These are phyloP conservation scores for Aurantiochytrium sp. DNA, from an alignment of 108 stramenopile species.

Conservation along the genomic window DNA sequence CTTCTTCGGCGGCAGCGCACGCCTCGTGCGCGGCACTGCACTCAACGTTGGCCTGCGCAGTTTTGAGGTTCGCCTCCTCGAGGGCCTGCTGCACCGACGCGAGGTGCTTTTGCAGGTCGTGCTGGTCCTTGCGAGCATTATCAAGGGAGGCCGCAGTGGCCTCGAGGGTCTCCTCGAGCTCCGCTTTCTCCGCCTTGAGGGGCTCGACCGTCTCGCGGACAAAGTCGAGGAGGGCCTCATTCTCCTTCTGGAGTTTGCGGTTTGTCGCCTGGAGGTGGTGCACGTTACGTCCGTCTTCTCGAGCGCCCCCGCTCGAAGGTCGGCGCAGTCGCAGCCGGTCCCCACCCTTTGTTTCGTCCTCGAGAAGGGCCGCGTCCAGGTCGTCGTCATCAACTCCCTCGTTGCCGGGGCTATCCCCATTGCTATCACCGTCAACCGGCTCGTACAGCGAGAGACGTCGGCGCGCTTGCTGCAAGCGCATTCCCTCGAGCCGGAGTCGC, in stretches of 20 bases:
- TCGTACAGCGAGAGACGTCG: background rate
- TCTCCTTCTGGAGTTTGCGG: background rate
- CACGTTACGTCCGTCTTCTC: background rate
- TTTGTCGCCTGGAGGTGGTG: background rate
- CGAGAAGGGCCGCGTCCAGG: background rate
- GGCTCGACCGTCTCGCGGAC: constrained; percentile 10
- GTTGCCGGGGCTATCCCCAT: no score
- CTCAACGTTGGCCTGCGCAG: background rate
- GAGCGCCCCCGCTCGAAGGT: background rate
- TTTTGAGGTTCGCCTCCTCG: background rate
- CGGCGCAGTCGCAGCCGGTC: no score
- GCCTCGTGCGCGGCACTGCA: background rate
- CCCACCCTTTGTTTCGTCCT: background rate
- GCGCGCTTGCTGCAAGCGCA: background rate
- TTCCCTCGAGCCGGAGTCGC: background rate
- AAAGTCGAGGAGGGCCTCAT: background rate
- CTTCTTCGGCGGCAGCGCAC: background rate
- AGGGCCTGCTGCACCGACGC: background rate
- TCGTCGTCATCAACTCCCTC: background rate
- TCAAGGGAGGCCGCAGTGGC: background rate
- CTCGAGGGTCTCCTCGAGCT: background rate
- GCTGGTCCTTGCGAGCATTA: background rate
- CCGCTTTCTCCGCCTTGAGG: background rate
- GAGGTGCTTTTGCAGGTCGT: background rate
- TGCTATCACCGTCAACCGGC: background rate